Conservation (phyloP, 1,284 basidiomycete species). For the Apiotrichum gamsii region DNA sequence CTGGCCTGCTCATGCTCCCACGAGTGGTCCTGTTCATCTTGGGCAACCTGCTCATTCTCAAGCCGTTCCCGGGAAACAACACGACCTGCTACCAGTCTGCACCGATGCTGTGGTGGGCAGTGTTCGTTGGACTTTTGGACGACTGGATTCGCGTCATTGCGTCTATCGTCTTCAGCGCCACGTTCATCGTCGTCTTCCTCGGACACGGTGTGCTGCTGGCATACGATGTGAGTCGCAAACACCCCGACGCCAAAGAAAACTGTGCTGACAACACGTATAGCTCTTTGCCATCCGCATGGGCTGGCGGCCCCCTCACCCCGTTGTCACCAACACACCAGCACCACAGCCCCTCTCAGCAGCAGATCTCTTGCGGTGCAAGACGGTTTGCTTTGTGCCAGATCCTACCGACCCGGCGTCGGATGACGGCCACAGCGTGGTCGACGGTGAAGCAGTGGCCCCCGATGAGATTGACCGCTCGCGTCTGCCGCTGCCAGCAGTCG, state of each 20-base stretch:
- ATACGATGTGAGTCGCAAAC: neutral
- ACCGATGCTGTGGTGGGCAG: constrained; percentile 36
- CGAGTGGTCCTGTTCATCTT: constrained; percentile 18
- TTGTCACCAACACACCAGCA: neutral
- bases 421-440: neutral
- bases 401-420: constrained; percentile 9
- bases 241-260: no score
- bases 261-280: neutral
- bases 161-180: constrained; percentile 1
- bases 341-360: neutral
- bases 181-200: neutral
- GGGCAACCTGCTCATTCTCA: constrained; percentile 28
- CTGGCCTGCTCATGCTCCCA: neutral
- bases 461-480: constrained; percentile 9
- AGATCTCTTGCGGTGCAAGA: constrained; percentile 15
- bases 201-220: neutral
- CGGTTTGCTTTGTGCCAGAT: constrained; percentile 27
- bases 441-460: constrained; percentile 3
- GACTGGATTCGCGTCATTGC: constrained; percentile 34
- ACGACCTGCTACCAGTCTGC: constrained; percentile 28
- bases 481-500: constrained; percentile 19
- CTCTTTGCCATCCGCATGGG: neutral
- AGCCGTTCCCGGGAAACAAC: constrained; percentile 10
- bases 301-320: neutral
- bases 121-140: constrained; percentile 27